These are phyloP conservation scores for Aspergillus unguis DNA, from an alignment of 2,329 filamentous ascomycete genomes.

Conservation along the genomic window DNA sequence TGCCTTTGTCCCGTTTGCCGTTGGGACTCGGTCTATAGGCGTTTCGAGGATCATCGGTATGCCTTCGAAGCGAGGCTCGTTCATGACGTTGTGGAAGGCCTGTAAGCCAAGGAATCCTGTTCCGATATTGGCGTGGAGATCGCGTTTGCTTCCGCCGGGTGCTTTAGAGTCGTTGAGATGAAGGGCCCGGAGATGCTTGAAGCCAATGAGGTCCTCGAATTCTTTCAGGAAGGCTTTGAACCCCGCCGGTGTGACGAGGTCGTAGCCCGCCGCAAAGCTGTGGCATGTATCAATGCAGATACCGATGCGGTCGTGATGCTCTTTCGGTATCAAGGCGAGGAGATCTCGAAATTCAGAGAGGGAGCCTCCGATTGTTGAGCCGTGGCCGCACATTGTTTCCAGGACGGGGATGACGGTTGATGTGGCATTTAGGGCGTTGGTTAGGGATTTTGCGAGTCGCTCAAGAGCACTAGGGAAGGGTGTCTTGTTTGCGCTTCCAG, in stretches of 20 bases:
- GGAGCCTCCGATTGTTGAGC: constrained; percentile 79
- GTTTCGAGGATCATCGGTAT: constrained; percentile 94
- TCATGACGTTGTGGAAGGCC: constrained; percentile 89
- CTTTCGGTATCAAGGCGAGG: constrained; percentile 65
- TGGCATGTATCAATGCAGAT: constrained; percentile 98
- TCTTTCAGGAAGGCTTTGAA: constrained; percentile 70
- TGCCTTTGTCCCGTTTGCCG: not conserved
- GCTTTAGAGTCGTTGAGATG: constrained; percentile 97
- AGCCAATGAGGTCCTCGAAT: constrained; percentile 75
- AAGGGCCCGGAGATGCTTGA: constrained; percentile 75
- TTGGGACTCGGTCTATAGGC: constrained; percentile 68
- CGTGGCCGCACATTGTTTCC: constrained; percentile 92
- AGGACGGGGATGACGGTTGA: constrained; percentile 75
- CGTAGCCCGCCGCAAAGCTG: constrained; percentile 90
- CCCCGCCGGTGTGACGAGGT: constrained; percentile 70
- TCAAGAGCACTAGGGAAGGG: constrained; percentile 66
- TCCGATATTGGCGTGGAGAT: constrained; percentile 94
- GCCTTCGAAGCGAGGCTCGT: constrained; percentile 69
- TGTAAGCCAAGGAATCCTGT: constrained; percentile 88
- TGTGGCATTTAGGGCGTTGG: constrained; percentile 74
- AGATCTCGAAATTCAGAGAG: constrained; percentile 87
- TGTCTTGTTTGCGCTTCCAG: constrained; percentile 72
- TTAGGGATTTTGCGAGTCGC: constrained; percentile 78
- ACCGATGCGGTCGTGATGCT: constrained; percentile 79
- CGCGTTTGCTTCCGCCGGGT: constrained; percentile 73